These are phyloP conservation scores for Calonectria pseudoreteaudii DNA, from an alignment of 2,329 filamentous ascomycete species.

Conservation along the genomic window DNA sequence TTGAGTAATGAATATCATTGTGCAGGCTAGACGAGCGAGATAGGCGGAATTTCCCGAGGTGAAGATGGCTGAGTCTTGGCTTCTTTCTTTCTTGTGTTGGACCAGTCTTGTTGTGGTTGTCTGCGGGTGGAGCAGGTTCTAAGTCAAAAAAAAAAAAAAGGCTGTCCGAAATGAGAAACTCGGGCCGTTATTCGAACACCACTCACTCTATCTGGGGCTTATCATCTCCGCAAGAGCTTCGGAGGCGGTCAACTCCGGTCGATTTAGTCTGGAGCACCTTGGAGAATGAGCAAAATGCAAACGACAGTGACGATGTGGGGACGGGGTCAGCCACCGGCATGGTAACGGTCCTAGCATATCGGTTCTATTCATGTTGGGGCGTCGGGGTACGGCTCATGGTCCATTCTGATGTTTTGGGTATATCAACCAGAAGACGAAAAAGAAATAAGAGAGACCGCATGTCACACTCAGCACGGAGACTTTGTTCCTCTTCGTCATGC, in stretches of 20 bases:
- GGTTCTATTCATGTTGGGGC: background rate
- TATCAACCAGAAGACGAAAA: background rate
- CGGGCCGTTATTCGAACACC: background rate
- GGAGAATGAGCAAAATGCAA: background rate
- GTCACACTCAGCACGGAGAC: background rate
- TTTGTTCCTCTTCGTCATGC: background rate
- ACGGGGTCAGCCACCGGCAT: background rate
- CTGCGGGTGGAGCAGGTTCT: background rate
- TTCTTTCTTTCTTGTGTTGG: background rate
- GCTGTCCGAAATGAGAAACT: background rate
- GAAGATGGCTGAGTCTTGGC: background rate
- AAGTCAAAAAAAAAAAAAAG: background rate
- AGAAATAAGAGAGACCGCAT: background rate
- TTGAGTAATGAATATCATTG: background rate
- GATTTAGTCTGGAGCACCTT: background rate
- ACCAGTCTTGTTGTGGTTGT: background rate
- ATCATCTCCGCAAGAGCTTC: background rate
- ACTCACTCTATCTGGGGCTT: background rate
- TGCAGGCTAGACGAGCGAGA: background rate
- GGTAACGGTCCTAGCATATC: background rate
- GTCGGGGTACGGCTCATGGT: background rate
- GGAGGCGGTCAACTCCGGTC: background rate
- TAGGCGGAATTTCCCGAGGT: background rate
- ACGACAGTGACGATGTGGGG: background rate
- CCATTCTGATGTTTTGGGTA: constrained; percentile 2